Conservation (phyloP, 768 basidiomycete species). For the Hypholoma sublateritium region DNA sequence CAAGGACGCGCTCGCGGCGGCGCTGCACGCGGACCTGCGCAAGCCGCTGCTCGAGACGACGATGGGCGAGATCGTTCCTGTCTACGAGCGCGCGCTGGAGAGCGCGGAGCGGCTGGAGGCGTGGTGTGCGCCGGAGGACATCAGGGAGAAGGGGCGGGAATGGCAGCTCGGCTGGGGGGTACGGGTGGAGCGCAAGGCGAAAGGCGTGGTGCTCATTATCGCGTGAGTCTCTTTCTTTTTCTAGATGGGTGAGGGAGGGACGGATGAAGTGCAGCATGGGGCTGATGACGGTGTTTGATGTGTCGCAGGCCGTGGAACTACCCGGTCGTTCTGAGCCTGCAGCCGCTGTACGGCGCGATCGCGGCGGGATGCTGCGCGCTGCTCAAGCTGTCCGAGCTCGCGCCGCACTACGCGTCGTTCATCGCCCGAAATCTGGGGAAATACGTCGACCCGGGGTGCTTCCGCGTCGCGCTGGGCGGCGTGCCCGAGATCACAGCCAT, state of each 20-base stretch:
- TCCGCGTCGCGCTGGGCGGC: slow-evolving; percentile 57
- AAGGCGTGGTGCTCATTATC: slow-evolving; percentile 62
- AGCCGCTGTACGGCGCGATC: slow-evolving; percentile 69
- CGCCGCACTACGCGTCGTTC: slow-evolving; percentile 47
- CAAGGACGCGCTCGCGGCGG: slow-evolving; percentile 46
- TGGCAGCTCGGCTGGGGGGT: slow-evolving; percentile 54
- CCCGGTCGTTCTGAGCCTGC: slow-evolving; percentile 53
- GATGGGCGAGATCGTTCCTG: slow-evolving; percentile 41
- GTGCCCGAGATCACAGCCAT: slow-evolving; percentile 57
- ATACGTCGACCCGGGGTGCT: slow-evolving; percentile 47
- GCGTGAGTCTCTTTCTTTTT: slow-evolving; percentile 24
- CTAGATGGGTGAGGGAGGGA: not conserved
- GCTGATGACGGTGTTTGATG: not conserved
- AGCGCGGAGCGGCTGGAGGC: slow-evolving; percentile 51
- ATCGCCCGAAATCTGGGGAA: slow-evolving; percentile 55
- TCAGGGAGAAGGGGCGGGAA: slow-evolving; percentile 35
- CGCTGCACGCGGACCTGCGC: slow-evolving; percentile 48
- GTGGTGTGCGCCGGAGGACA: slow-evolving; percentile 51
- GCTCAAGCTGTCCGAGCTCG: slow-evolving; percentile 67
- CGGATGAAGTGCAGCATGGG: no score
- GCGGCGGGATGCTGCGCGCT: slow-evolving; percentile 70
- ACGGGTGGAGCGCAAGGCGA: slow-evolving; percentile 53
- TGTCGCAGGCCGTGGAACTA: slow-evolving; percentile 66
- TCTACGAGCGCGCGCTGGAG: slow-evolving; percentile 42
- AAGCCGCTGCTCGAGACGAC: slow-evolving; percentile 44